Evolutionary conservation across 1,284 basidiomycete species (phyloP).

Genomic region (Sanghuangporus baumii): DNA sequence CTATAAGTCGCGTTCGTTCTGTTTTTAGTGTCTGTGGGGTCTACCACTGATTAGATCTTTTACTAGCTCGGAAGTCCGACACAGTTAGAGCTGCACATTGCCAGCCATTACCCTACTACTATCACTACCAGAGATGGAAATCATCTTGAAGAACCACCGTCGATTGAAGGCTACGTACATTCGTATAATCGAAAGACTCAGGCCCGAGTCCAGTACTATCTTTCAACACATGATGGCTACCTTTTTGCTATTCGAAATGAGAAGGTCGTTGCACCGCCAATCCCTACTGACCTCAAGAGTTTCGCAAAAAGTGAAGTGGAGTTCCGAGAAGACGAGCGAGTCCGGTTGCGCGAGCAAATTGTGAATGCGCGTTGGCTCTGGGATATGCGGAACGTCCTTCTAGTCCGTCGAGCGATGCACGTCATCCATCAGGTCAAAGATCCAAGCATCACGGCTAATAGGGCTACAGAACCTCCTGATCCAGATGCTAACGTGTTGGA

Average conservation of each 20-base stretch:
- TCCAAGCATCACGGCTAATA: conserved; percentile 18
- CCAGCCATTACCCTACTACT: conserved; percentile 56
- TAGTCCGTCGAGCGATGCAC: conserved; percentile 60
- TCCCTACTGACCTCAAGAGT: conserved; percentile 43
- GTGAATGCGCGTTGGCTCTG: conserved; percentile 57
- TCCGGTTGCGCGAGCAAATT: conserved; percentile 63
- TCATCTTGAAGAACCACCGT: conserved; percentile 61
- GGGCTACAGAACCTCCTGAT: conserved; percentile 24
- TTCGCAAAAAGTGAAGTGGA: conserved; percentile 25
- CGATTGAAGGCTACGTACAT: conserved; percentile 76
- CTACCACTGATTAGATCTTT: conserved; percentile 3
- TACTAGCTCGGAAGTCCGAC: conserved; percentile 44
- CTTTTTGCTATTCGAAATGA: conserved; percentile 55
- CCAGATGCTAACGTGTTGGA: background rate
- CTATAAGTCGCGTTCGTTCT: conserved; percentile 54
- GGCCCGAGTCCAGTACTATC: conserved; percentile 56
- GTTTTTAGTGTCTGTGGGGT: background rate
- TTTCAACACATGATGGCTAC: conserved; percentile 68
- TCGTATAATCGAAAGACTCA: conserved; percentile 63
- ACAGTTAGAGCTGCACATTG: conserved; percentile 67
- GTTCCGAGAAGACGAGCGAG: conserved; percentile 47
- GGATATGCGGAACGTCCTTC: conserved; percentile 62
- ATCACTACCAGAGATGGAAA: conserved; percentile 51
- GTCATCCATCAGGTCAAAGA: conserved; percentile 29
- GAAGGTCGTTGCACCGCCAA: conserved; percentile 62